Evolutionary conservation across 306 rosid genomes (phyloP), one percentile per base, ranked within the genome.

Genomic region (Spatholobus suberectus): DNA sequence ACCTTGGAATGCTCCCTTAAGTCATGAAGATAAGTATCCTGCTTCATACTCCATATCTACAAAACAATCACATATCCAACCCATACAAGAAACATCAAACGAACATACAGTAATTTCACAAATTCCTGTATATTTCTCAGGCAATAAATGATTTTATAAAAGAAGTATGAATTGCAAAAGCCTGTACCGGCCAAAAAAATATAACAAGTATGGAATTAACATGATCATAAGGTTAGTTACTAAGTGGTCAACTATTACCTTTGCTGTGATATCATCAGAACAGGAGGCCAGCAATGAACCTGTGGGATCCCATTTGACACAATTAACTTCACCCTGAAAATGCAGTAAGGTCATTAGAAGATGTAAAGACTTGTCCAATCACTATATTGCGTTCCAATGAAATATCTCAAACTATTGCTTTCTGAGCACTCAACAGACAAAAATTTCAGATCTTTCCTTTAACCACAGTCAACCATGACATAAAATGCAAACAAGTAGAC

Each of bases 281-380:
- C 99, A 96, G 0, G 99, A 96, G 59, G 99, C 99, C 86, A 96
- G 83, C 83, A 93, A 82, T 59, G 93, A 70, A 72, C 99, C 99
- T 5, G 94, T 87, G 82, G 99, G 99, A 85, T 96, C 99, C 99
- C 99, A 93, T 88, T 96, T 96, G 76, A 96, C 98, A 87, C 97
- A 96, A 84, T 96, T 96, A 67, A 94, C 98, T 88, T 92, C 97
- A 10, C 93, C 98, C 98, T 94, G 84, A 78, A 90, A 88, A 63
- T 46, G 80, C 47, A 70, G 74, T 14, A 81, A 83, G 57, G 43
- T 47, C 32, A 73, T 61, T 32, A 80, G 77, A 68, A 86, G 86
- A 49, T 67, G 62, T 47, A 77, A 68, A 78, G 24, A 73, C 62
- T 73, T 27, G 29, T 55, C 74, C 66, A 67, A 73, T 41, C 21